These are phyloP conservation scores for Venturia oleaginea DNA, from an alignment of 2,329 filamentous ascomycete genomes.

Conservation along the genomic window DNA sequence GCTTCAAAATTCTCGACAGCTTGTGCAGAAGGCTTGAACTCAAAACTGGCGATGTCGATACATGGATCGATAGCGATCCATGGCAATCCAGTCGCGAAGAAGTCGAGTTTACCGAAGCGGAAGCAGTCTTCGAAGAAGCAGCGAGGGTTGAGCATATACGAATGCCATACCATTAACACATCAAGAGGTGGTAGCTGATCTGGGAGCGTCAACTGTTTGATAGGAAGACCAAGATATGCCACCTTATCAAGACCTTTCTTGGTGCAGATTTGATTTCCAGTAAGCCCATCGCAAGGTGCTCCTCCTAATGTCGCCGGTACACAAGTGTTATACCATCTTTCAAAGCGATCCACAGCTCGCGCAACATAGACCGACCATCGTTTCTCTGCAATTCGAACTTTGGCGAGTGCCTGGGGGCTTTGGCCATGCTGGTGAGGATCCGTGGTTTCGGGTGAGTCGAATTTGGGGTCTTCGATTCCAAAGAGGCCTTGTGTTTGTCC, in stretches of 20 bases:
- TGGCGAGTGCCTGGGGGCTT: conserved; percentile 20
- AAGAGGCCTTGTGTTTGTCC: conserved; percentile 60
- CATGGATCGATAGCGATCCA: conserved; percentile 51
- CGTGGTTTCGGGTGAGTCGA: background rate
- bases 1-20: conserved; percentile 40
- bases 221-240: conserved; percentile 18
- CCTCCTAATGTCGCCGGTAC: conserved; percentile 31
- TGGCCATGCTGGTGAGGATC: conserved; percentile 26
- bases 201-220: conserved; percentile 29
- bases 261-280: conserved; percentile 16
- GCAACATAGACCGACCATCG: conserved; percentile 63
- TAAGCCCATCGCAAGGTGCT: conserved; percentile 17
- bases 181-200: conserved; percentile 52
- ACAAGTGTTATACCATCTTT: conserved; percentile 50
- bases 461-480: conserved; percentile 34
- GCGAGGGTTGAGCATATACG: conserved; percentile 68
- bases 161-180: conserved; percentile 71
- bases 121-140: conserved; percentile 67
- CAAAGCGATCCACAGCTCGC: conserved; percentile 59
- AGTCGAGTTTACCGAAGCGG: conserved; percentile 43
- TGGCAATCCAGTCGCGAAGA: conserved; percentile 57
- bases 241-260: conserved; percentile 26
- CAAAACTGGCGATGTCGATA: conserved; percentile 50
- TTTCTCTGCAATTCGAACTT: conserved; percentile 57
- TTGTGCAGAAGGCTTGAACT: conserved; percentile 41